Evolutionary conservation across 2,329 filamentous ascomycete species (phyloP).

Genomic region (Chrysosporium keratinophilum): DNA sequence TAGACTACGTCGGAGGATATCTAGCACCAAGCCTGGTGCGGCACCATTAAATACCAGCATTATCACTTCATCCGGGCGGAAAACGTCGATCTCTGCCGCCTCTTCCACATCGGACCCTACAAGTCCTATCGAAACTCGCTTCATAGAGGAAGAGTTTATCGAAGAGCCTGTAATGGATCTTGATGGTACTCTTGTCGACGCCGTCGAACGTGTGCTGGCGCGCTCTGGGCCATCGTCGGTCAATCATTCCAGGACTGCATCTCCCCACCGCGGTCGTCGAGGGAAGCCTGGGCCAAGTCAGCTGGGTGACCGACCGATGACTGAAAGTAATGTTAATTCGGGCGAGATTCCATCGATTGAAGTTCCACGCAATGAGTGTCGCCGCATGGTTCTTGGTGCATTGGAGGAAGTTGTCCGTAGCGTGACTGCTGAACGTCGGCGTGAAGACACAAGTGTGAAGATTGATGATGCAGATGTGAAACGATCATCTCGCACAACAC

Average conservation of each 20-base stretch:
- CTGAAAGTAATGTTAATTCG: neutral
- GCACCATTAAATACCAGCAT: constrained; percentile 16
- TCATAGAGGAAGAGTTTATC: constrained; percentile 42
- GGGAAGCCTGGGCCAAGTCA: constrained; percentile 23
- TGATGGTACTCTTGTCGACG: constrained; percentile 48
- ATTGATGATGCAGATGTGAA: constrained; percentile 17
- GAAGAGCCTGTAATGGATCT: constrained; percentile 49
- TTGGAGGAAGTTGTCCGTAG: constrained; percentile 47
- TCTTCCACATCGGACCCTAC: neutral
- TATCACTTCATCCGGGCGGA: constrained; percentile 23
- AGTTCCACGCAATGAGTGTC: constrained; percentile 44
- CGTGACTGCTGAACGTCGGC: constrained; percentile 42
- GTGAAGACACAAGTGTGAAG: constrained; percentile 28
- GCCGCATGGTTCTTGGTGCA: constrained; percentile 45
- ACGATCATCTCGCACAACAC: constrained; percentile 18
- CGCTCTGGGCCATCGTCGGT: constrained; percentile 36
- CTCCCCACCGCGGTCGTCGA: constrained; percentile 30
- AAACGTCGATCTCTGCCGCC: constrained; percentile 19
- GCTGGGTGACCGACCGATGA: constrained; percentile 16
- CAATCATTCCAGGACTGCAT: constrained; percentile 33
- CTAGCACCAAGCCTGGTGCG: constrained; percentile 20
- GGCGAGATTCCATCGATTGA: constrained; percentile 31
- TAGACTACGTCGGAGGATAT: constrained; percentile 41
- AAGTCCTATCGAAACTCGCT: constrained; percentile 13
- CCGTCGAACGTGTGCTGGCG: constrained; percentile 46